Evolutionary conservation across 2,329 filamentous ascomycete genomes (phyloP).

Genomic region (Ophiostoma sp.): DNA sequence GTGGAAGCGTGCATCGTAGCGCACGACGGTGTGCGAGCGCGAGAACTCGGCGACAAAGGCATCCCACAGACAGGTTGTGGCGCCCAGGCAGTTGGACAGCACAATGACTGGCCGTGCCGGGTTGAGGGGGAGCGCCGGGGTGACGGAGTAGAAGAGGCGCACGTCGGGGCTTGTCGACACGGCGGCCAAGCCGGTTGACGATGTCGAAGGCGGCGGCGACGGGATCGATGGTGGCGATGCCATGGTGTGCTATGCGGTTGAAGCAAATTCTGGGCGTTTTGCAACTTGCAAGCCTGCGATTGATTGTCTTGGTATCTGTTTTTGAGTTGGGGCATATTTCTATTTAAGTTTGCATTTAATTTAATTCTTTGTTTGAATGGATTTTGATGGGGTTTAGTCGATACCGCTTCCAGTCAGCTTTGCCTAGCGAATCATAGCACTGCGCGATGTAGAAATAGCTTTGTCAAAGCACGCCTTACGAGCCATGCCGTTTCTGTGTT

Average conservation of each 20-base stretch:
- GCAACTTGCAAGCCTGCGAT: not conserved
- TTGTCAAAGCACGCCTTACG: slow-evolving; percentile 4
- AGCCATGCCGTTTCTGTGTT: not conserved
- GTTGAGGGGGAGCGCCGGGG: slow-evolving; percentile 18
- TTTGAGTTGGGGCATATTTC: not conserved
- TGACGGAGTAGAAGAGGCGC: slow-evolving; percentile 21
- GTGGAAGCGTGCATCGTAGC: slow-evolving; percentile 22
- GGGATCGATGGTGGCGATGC: slow-evolving; percentile 31
- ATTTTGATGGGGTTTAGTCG: not conserved
- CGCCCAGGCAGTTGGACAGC: slow-evolving; percentile 18
- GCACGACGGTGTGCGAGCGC: slow-evolving; percentile 21
- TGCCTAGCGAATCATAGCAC: slow-evolving; percentile 30
- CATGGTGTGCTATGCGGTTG: not conserved
- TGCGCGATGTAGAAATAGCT: slow-evolving; percentile 1
- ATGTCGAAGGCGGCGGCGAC: slow-evolving; percentile 37
- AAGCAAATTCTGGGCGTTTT: not conserved
- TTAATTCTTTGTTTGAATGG: slow-evolving; percentile 25
- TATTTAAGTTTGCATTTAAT: not conserved
- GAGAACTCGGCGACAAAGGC: slow-evolving; percentile 19
- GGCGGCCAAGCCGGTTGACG: slow-evolving; percentile 29
- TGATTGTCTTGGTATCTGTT: not conserved
- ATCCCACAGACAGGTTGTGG: slow-evolving; percentile 19
- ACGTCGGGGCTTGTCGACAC: slow-evolving; percentile 22
- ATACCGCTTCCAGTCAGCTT: not conserved
- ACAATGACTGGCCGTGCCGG: slow-evolving; percentile 16